Evolutionary conservation across 169 alveolate genomes (phyloP).

Genomic region (Theileria luwenshuni): DNA sequence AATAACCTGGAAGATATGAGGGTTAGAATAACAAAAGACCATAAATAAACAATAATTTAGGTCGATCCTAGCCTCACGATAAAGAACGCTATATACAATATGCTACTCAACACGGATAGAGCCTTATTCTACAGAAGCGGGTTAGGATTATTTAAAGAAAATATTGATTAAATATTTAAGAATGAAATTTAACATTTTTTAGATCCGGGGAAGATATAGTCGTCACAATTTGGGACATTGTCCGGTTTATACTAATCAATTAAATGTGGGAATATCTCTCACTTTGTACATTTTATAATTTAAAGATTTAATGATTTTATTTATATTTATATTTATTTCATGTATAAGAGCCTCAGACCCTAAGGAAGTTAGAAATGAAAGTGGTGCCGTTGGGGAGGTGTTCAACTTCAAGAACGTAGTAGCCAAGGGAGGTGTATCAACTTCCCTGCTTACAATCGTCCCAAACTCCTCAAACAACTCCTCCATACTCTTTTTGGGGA

Average conservation of each 20-base stretch:
- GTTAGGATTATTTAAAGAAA: conserved; percentile 6
- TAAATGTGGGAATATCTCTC: conserved; percentile 9
- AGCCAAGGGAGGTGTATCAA: conserved; percentile 65
- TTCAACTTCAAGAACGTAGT: conserved; percentile 24
- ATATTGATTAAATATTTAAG: conserved; percentile 1
- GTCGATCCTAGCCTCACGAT: conserved; percentile 8
- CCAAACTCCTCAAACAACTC: conserved; percentile 37
- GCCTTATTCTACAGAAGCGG: background rate
- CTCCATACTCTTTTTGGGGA: conserved; percentile 41
- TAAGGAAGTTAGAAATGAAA: background rate
- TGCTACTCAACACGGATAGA: conserved; percentile 20
- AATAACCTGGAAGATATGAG: too few relatives aligned
- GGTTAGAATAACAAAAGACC: too few relatives aligned
- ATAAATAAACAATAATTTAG: too few relatives aligned
- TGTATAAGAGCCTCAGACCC: background rate
- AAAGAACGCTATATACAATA: conserved; percentile 8
- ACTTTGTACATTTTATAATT: background rate
- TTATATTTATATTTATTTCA: background rate
- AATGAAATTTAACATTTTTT: too few relatives aligned
- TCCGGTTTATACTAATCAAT: conserved; percentile 14
- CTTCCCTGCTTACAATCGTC: conserved; percentile 54
- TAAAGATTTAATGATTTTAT: conserved; percentile 5
- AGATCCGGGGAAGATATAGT: too few relatives aligned
- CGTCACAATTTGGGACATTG: conserved; percentile 54
- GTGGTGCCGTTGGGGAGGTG: conserved; percentile 22